Evolutionary conservation across 2,329 filamentous ascomycete genomes (phyloP), one percentile per base, ranked within the genome.

Genomic region (Blastomyces percursus): DNA sequence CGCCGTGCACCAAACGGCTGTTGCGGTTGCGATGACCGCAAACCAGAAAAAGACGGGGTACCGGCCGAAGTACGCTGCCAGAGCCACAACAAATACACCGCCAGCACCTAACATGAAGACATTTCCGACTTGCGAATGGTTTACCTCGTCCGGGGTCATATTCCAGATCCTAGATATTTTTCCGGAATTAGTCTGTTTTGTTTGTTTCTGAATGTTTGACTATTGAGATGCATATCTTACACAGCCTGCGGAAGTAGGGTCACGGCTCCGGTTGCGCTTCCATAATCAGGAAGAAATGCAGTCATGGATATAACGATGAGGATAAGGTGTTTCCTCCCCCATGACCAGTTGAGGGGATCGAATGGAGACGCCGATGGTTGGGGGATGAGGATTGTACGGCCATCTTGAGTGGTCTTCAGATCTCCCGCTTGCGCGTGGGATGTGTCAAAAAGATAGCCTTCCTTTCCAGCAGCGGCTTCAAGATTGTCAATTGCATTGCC

Each of bases 31-130:
- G 3, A 74, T 60, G 3, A 77, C 57, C 16, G 71, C 67, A 61
- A 75, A 79, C 66, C 71, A 75, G 67, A 79, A 77, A 14, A 79
- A 70, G 3, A 79, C 72, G 0, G 78, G 77, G 6, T 76, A 70
- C 30, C 78, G 76, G 4, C 78, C 78, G 64, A 78, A 77, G 65
- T 76, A 79, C 14, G 73, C 74, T 5, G 74, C 70, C 0, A 79
- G 66, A 35, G 71, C 72, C n/a, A 79, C 76, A 11, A 74, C 71
- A 32, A 78, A 67, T 9, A 78, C 62, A 12, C 77, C 77, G 19
- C 75, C 76, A 1, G 74, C 72, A 1, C 78, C 78, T 1, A 79
- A 67, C 74, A 77, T 76, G 67, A 79, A 78, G 6, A 77, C 70
- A 66, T 78, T 78, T 35, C 74, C 76, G 6, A 74, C 75, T 59